Percentiles rank a stretch among this genome's conserved stretches.
These are phyloP conservation scores for Daphne laureola DNA, from an alignment of 441 rosid genomes.

Conservation along the genomic window DNA sequence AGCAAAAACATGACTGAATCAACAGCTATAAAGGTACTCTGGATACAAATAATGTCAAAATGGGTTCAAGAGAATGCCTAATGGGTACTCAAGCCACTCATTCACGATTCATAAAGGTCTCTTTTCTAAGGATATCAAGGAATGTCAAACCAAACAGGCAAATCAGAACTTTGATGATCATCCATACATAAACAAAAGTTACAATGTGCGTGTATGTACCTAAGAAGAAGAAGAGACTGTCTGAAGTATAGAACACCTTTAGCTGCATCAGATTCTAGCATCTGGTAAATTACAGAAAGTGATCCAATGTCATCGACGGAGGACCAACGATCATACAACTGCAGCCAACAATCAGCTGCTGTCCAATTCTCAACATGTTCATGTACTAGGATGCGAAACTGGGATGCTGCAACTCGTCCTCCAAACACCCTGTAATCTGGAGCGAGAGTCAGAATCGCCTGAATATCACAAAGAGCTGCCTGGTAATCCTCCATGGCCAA, in stretches of 20 bases:
- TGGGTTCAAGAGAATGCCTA: too few species aligned
- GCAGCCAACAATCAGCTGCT: slow-evolving; percentile 98
- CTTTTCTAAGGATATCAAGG: too few species aligned
- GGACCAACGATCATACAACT: slow-evolving; percentile 91
- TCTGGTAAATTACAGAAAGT: slow-evolving; percentile 95
- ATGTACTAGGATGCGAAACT: slow-evolving; percentile 72
- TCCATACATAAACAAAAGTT: too few species aligned
- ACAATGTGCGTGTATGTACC: slow-evolving; percentile 30
- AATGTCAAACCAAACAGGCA: too few species aligned
- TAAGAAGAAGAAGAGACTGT: slow-evolving; percentile 88
- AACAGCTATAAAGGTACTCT: too few species aligned
- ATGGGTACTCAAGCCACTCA: too few species aligned
- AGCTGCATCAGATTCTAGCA: slow-evolving; percentile 93
- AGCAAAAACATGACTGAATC: too few species aligned
- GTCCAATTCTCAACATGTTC: slow-evolving; percentile 93
- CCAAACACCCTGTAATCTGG: slow-evolving; percentile 88
- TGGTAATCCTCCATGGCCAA: slow-evolving; percentile 80
- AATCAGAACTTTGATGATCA: too few species aligned
- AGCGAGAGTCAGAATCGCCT: slow-evolving; percentile 83
- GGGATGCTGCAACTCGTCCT: slow-evolving; percentile 87
- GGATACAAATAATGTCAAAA: too few species aligned
- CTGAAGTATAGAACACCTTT: slow-evolving; percentile 91
- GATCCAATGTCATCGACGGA: slow-evolving; percentile 96
- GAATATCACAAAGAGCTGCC: slow-evolving; percentile 85
- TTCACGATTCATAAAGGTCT: too few species aligned